Evolutionary conservation across 495 filamentous ascomycete genomes (phyloP).

Genomic region (Penicillium canariense): DNA sequence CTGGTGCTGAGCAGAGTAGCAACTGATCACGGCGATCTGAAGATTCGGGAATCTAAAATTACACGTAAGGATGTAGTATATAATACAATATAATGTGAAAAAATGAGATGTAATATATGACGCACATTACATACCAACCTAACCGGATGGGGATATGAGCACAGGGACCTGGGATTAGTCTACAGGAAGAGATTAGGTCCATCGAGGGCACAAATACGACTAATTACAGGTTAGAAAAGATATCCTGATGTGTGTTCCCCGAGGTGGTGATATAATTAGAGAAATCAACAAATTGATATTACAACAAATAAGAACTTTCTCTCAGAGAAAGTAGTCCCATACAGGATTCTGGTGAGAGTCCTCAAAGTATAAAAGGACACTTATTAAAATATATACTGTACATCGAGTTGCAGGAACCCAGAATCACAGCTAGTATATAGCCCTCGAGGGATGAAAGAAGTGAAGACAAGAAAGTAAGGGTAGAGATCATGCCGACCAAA

Average conservation of each 20-base stretch:
- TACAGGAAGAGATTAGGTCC: no score
- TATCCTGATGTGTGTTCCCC: no score
- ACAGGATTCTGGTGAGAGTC: background rate
- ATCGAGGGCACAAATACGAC: no score
- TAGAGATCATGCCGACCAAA: background rate
- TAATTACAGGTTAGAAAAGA: no score
- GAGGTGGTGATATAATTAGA: no score
- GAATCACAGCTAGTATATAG: background rate
- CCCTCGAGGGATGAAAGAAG: background rate
- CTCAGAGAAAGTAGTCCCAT: background rate
- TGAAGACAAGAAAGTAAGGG: conserved; percentile 6
- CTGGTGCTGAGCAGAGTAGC: background rate
- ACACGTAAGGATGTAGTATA: background rate
- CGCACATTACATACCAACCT: no score
- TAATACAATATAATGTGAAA: background rate
- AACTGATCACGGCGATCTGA: background rate
- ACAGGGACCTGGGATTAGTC: no score
- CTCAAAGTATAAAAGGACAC: conserved; percentile 8
- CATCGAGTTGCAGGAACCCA: conserved; percentile 1
- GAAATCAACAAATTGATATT: background rate
- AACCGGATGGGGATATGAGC: background rate
- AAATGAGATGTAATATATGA: background rate
- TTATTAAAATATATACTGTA: conserved; percentile 18
- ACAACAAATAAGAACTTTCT: background rate
- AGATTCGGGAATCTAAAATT: background rate